These are phyloP conservation scores for Scytalidium sp. DNA, from an alignment of 2,329 filamentous ascomycete genomes.

Conservation along the genomic window DNA sequence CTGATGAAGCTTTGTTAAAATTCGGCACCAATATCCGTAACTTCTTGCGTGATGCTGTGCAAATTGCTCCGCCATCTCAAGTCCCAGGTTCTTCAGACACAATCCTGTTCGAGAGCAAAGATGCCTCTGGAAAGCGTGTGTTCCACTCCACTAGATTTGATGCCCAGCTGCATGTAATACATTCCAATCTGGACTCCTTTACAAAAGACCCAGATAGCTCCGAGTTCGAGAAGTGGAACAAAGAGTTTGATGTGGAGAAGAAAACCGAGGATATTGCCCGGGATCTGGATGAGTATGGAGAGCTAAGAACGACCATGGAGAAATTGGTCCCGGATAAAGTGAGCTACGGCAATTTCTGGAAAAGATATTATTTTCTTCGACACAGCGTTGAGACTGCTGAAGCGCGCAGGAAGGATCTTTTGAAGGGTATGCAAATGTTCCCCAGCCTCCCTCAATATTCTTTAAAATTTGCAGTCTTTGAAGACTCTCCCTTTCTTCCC, in stretches of 20 bases:
- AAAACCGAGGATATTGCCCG: constrained; percentile 81
- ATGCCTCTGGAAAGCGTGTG: constrained; percentile 83
- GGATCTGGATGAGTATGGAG: constrained; percentile 82
- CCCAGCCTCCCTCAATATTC: constrained; percentile 1
- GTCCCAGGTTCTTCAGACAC: constrained; percentile 49
- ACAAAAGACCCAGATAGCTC: constrained; percentile 73
- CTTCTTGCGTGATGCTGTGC: constrained; percentile 88
- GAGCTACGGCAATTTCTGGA: constrained; percentile 90
- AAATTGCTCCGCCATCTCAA: constrained; percentile 70
- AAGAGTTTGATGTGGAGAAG: constrained; percentile 73
- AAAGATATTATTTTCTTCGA: constrained; percentile 89
- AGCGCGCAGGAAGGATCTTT: constrained; percentile 78
- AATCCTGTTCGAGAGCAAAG: constrained; percentile 91
- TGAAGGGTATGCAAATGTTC: constrained; percentile 67
- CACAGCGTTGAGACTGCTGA: constrained; percentile 94
- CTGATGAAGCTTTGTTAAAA: constrained; percentile 88
- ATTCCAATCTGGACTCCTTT: constrained; percentile 80
- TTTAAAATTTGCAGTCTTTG: constrained; percentile 3
- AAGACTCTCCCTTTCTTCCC: constrained; percentile 9
- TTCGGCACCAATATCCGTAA: constrained; percentile 88
- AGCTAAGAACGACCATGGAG: constrained; percentile 88
- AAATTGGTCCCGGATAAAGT: constrained; percentile 90
- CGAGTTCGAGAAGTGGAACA: constrained; percentile 72
- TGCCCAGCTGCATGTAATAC: constrained; percentile 92
- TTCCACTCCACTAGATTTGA: constrained; percentile 95